Base-by-base conservation (phyloP, 1,139 yeast genomes). In the Insectozyma bohioensis region DNA sequence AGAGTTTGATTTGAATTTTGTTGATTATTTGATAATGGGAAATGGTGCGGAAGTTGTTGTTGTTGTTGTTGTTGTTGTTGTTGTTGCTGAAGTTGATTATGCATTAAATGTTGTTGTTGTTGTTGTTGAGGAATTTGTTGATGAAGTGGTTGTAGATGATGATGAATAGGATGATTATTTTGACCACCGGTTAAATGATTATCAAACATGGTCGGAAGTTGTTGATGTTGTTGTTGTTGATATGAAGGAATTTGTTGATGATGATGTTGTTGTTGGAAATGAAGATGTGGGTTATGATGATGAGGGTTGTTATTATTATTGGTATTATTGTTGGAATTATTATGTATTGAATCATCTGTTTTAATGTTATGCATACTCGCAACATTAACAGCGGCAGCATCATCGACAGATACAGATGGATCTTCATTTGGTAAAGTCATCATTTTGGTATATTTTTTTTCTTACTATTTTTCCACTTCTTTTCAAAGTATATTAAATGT, bases 351-450 rank as follows among this genome's bases (percentile, higher is more conserved):
- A 12, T 51, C 55, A 9, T 51, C 56, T 12, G 46, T 48, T 26
- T 50, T 50, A 24, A 47, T 32, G 22, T 28, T 35, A 16, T 34
- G 36, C 28, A 38, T 33, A 20, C 22, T 28, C 23, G 40, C 34
- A 26, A 35, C 40, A 38, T 32, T 31, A 5, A 58, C 54, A 22
- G 56, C 54, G n/a, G 54, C 57, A 10, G 59, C 63, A 8, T 53
- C 58, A 10, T 53, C 62, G 7, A 59, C 51, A 17, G 56, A 54
- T 10, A 52, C 46, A 17, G 48, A 40, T 24, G 54, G 50, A 28
- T 58, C 63, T 23, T 56, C 61, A 30, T 46, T 54, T 8, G 58
- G 43, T 28, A 58, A 47, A 20, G 54, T 47, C 58, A 55, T 55
- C 56, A 51, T 54, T 31, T 26, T 38, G n/a, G n/a, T n/a, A n/a